These are phyloP conservation scores for Colletotrichum sp. DNA, from an alignment of 2,329 filamentous ascomycete genomes.

Conservation along the genomic window DNA sequence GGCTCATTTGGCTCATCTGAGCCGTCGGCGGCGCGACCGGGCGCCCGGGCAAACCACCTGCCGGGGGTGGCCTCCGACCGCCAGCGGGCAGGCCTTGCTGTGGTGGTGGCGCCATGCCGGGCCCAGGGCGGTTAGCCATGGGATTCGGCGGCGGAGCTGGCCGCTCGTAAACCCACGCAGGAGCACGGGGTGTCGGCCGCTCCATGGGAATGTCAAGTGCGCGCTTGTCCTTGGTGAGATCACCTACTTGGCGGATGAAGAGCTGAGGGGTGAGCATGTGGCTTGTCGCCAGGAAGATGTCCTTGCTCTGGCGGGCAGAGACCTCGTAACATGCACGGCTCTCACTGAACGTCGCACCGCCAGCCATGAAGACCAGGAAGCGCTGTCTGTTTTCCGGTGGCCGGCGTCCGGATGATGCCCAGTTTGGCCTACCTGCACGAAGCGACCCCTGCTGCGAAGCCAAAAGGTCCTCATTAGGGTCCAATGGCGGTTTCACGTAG, in stretches of 20 bases:
- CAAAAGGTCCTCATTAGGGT: slow-evolving; percentile 63
- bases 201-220: slow-evolving; percentile 83
- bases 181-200: slow-evolving; percentile 78
- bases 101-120: slow-evolving; percentile 27
- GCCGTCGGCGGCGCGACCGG: slow-evolving; percentile 52
- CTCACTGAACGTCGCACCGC: slow-evolving; percentile 93
- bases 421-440: slow-evolving; percentile 90
- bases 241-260: slow-evolving; percentile 82
- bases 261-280: slow-evolving; percentile 90
- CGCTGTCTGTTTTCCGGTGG: slow-evolving; percentile 82
- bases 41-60: slow-evolving; percentile 38
- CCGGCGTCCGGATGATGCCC: slow-evolving; percentile 83
- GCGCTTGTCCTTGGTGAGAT: slow-evolving; percentile 76
- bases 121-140: slow-evolving; percentile 30
- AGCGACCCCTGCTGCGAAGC: slow-evolving; percentile 73
- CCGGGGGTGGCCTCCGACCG: slow-evolving; percentile 28
- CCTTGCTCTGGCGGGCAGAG: slow-evolving; percentile 71
- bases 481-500: slow-evolving; percentile 72
- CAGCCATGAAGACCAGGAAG: slow-evolving; percentile 92
- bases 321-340: slow-evolving; percentile 88
- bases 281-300: slow-evolving; percentile 86
- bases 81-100: slow-evolving; percentile 8
- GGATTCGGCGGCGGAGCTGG: slow-evolving; percentile 57
- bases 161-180: slow-evolving; percentile 83
- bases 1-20: slow-evolving; percentile 59